Conservation (phyloP, 2,329 filamentous ascomycete species). For the Aspergillus flavus region DNA sequence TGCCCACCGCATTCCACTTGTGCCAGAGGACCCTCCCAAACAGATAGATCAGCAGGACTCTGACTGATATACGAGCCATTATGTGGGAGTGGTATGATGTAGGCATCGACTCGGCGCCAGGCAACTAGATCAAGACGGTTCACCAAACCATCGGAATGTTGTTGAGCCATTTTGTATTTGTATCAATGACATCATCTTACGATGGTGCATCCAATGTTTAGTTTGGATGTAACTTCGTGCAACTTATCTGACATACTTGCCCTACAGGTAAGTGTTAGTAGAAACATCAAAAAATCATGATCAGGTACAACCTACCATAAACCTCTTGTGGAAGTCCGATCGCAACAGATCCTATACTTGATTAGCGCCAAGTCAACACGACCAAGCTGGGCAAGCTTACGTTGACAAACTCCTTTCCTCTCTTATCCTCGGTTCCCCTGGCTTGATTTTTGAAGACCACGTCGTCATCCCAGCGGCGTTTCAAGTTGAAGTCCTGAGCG, state of each 20-base stretch:
- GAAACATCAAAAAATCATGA: neutral
- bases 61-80: neutral
- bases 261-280: constrained; percentile 30
- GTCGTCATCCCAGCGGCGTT: constrained; percentile 90
- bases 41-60: constrained; percentile 5
- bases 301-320: constrained; percentile 66
- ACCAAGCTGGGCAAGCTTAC: constrained; percentile 52
- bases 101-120: neutral
- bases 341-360: constrained; percentile 73
- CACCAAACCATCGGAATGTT: neutral
- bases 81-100: neutral
- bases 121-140: neutral
- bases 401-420: constrained; percentile 96
- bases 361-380: constrained; percentile 24
- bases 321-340: constrained; percentile 96
- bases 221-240: neutral
- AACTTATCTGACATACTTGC: constrained; percentile 52
- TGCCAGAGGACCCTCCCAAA: neutral
- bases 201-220: neutral
- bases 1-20: neutral
- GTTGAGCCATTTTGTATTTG: neutral
- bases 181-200: neutral
- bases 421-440: constrained; percentile 87
- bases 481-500: constrained; percentile 83
- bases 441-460: constrained; percentile 99